These are phyloP conservation scores for Boletus subcaerulescens DNA, from an alignment of 768 basidiomycete genomes.

Conservation along the genomic window DNA sequence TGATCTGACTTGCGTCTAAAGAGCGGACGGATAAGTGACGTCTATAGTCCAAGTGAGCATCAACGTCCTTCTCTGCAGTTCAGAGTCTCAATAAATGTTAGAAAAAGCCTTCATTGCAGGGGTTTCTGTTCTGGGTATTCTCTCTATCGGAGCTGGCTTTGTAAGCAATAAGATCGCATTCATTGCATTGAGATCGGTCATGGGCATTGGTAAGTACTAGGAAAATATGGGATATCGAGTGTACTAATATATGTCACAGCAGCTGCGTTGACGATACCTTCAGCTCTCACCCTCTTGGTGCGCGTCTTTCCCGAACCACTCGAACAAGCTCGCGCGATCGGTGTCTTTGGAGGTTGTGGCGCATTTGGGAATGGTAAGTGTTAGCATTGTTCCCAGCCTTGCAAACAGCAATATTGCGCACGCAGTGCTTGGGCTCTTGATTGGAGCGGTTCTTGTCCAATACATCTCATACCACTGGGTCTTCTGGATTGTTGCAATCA, in stretches of 20 bases:
- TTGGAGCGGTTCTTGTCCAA: constrained; percentile 42
- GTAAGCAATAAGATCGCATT: constrained; percentile 43
- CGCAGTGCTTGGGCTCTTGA: constrained; percentile 39
- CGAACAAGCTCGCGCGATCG: constrained; percentile 48
- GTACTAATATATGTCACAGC: constrained; percentile 25
- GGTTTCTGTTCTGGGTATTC: constrained; percentile 38
- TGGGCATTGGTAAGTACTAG: constrained; percentile 39
- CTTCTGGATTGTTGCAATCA: constrained; percentile 45
- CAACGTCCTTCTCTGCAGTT: constrained; percentile 21
- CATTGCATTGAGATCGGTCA: constrained; percentile 49
- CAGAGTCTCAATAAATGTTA: constrained; percentile 31
- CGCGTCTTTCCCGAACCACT: constrained; percentile 46
- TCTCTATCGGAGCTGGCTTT: constrained; percentile 48
- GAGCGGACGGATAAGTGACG: constrained; percentile 28
- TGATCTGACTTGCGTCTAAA: constrained; percentile 10
- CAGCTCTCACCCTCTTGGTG: constrained; percentile 48
- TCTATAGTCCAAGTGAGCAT: constrained; percentile 23
- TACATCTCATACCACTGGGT: constrained; percentile 47
- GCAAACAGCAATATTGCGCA: background rate
- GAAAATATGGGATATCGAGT: background rate
- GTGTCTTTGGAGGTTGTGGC: constrained; percentile 44
- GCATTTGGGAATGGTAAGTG: constrained; percentile 42
- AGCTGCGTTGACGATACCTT: constrained; percentile 51
- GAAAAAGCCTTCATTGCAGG: constrained; percentile 44
- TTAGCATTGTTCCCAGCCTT: background rate